Evolutionary conservation across 1,284 basidiomycete species (phyloP).

Genomic region (Leccinum fuscescens): DNA sequence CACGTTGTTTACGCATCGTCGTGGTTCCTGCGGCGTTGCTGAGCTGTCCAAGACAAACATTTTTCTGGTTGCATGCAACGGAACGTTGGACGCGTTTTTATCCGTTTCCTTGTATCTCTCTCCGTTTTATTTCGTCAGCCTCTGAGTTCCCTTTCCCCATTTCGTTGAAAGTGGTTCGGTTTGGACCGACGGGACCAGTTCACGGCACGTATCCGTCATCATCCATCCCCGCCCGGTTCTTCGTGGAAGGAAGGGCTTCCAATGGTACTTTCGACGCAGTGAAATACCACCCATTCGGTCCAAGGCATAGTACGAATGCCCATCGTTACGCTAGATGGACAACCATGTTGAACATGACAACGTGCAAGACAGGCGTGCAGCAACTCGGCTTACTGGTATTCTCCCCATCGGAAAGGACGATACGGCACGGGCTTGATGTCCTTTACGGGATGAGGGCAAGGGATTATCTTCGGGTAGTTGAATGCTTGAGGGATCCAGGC

Average conservation of each 20-base stretch:
- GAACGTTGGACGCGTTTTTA: not conserved
- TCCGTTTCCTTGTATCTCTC: not conserved
- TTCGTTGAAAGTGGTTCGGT: slow-evolving; percentile 10
- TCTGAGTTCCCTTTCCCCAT: not conserved
- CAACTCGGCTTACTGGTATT: slow-evolving; percentile 53
- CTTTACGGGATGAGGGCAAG: slow-evolving; percentile 39
- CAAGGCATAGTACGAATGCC: slow-evolving; percentile 66
- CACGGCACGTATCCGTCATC: slow-evolving; percentile 1
- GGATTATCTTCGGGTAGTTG: slow-evolving; percentile 48
- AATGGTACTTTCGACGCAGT: slow-evolving; percentile 15
- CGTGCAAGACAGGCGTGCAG: not conserved
- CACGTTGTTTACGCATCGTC: slow-evolving; percentile 18
- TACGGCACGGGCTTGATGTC: slow-evolving; percentile 59
- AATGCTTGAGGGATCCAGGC: slow-evolving; percentile 54
- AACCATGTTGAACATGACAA: not conserved
- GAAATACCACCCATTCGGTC: slow-evolving; percentile 66
- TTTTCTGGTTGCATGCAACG: not conserved
- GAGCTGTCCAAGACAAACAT: not conserved
- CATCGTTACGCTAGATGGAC: slow-evolving; percentile 59
- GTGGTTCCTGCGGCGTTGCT: not conserved
- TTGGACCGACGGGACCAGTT: slow-evolving; percentile 2
- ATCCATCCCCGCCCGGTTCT: slow-evolving; percentile 12
- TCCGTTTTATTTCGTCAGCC: not conserved
- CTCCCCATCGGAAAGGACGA: slow-evolving; percentile 64
- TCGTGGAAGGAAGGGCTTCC: slow-evolving; percentile 17